Percentiles rank a stretch among this genome's conserved stretches.
phyloP scores from a whole-genome alignment of 768 basidiomycete species.

The Auricularia auricula-judae region DNA sequence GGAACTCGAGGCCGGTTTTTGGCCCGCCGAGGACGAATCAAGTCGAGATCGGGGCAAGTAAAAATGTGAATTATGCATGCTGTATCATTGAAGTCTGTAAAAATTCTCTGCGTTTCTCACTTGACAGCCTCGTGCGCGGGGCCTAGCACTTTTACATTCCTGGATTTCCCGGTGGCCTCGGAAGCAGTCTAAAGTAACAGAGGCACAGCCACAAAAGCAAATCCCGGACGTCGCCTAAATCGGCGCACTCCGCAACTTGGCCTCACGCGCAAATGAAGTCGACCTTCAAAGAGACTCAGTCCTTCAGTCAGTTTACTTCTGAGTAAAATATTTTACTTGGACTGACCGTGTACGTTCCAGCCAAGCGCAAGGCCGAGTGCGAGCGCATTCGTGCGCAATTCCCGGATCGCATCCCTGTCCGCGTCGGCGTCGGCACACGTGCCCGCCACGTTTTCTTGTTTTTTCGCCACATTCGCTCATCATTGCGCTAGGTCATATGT shows the following conservation, averaged over 20 bases:
- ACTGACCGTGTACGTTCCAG: constrained; percentile 10
- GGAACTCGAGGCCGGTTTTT: constrained; percentile 51
- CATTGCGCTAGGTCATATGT: background rate
- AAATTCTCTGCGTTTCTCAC: no score
- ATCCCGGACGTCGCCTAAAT: no score
- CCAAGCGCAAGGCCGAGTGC: constrained; percentile 33
- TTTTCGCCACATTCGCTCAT: background rate
- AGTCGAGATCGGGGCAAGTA: background rate
- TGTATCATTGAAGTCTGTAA: no score
- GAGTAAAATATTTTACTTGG: background rate
- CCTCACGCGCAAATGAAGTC: background rate
- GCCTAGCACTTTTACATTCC: no score
- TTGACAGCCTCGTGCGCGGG: no score
- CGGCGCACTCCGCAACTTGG: background rate
- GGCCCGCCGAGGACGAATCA: constrained; percentile 38
- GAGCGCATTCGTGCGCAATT: constrained; percentile 33
- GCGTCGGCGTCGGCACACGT: constrained; percentile 7
- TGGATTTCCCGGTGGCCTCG: no score
- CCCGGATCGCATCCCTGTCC: constrained; percentile 30
- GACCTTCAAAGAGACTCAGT: background rate
- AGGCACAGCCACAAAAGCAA: no score
- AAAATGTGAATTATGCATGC: no score
- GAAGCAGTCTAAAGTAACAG: no score
- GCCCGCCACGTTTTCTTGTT: background rate
- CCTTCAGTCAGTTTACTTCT: background rate